These are phyloP conservation scores for Yarrowia keelungensis DNA, from an alignment of 805 yeast species.

Conservation along the genomic window DNA sequence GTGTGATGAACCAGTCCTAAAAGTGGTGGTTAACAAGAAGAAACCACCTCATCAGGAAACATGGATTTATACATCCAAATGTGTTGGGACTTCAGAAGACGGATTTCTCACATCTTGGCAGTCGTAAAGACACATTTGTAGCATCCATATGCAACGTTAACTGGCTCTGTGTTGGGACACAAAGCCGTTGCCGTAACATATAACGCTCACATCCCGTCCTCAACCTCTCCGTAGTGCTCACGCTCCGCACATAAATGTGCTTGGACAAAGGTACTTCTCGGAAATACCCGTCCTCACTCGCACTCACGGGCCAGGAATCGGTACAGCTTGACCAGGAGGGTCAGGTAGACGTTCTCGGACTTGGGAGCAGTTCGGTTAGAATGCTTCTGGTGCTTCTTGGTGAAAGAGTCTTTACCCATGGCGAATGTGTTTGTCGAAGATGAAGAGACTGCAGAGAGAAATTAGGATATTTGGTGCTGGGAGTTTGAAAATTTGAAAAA, in stretches of 20 bases:
- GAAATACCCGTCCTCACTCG: constrained; percentile 27
- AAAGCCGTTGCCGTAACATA: not conserved
- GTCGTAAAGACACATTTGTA: no score
- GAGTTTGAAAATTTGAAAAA: not conserved
- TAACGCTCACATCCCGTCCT: not conserved
- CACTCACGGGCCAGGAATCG: constrained; percentile 99
- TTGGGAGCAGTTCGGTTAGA: constrained; percentile 99
- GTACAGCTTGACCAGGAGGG: constrained; percentile 96
- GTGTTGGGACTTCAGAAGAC: no score
- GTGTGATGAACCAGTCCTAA: no score
- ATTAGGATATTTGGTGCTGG: constrained; percentile 4
- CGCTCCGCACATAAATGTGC: constrained; percentile 28
- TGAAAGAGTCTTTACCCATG: constrained; percentile 98
- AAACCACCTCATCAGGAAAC: no score
- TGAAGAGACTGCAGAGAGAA: constrained; percentile 1
- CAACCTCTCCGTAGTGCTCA: constrained; percentile 34
- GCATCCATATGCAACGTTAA: no score
- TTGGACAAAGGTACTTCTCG: not conserved
- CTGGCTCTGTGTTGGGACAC: no score
- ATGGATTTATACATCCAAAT: no score
- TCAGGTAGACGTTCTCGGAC: constrained; percentile 99
- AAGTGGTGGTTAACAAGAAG: no score
- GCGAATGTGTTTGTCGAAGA: constrained; percentile 36
- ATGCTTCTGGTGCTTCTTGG: constrained; percentile 94
- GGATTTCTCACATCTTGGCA: no score